These are phyloP conservation scores for Triangularia setosa DNA, from an alignment of 2,329 filamentous ascomycete genomes.

Conservation along the genomic window DNA sequence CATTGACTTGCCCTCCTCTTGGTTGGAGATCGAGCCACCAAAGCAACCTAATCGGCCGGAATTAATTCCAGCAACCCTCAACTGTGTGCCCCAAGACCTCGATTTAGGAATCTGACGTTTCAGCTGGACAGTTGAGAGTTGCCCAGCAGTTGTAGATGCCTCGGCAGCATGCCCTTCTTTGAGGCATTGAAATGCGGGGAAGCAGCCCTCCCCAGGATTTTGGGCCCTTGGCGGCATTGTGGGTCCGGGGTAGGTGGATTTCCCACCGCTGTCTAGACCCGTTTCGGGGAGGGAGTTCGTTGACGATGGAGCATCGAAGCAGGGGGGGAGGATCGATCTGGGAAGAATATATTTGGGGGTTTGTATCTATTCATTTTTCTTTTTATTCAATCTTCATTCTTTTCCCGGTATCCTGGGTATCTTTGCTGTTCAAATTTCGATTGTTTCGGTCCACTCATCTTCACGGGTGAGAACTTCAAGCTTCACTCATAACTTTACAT, in stretches of 20 bases:
- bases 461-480: too few species aligned
- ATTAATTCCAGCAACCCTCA: too few species aligned
- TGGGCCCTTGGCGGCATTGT: not conserved
- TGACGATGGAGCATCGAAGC: not conserved
- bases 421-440: too few species aligned
- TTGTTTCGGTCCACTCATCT: not conserved
- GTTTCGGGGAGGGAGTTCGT: not conserved
- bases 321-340: not conserved
- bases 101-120: not conserved
- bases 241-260: not conserved
- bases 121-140: not conserved
- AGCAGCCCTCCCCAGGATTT: not conserved
- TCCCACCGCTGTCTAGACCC: not conserved
- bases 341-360: not conserved
- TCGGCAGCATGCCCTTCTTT: not conserved
- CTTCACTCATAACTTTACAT: not conserved
- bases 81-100: not conserved
- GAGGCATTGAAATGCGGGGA: too few species aligned
- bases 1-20: too few species aligned
- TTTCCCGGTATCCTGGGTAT: not conserved
- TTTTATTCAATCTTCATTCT: not conserved
- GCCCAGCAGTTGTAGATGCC: not conserved
- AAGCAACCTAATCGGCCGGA: not conserved
- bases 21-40: too few species aligned
- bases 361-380: not conserved